These are phyloP conservation scores for Pythium aristosporum DNA, from an alignment of 352 stramenopile species.

Conservation along the genomic window DNA sequence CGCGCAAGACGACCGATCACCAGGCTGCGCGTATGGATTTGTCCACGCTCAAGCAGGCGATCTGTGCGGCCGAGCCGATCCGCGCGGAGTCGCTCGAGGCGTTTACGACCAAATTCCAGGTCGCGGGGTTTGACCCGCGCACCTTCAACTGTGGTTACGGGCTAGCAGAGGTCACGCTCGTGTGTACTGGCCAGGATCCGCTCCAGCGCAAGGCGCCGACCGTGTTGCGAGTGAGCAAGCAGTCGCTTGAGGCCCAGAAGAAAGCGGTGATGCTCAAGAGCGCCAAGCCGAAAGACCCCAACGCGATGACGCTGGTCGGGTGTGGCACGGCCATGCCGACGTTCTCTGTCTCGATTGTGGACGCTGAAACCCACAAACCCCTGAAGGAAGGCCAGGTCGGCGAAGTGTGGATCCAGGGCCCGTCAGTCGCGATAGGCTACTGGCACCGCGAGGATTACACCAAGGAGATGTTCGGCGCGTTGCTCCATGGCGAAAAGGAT, in stretches of 20 bases:
- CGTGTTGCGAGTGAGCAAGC: constrained; percentile 69
- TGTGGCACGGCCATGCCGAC: no score
- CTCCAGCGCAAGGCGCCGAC: constrained; percentile 49
- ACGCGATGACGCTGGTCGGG: constrained; percentile 57
- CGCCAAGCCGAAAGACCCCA: constrained; percentile 12
- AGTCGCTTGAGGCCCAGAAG: constrained; percentile 54
- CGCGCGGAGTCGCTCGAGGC: constrained; percentile 71
- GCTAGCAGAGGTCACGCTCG: constrained; percentile 76
- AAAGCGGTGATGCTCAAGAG: constrained; percentile 36
- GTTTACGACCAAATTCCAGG: constrained; percentile 67
- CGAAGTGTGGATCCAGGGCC: no score
- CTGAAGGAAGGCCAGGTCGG: no score
- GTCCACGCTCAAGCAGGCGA: constrained; percentile 66
- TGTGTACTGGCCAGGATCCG: constrained; percentile 71
- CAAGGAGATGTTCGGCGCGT: no score
- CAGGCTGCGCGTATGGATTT: constrained; percentile 65
- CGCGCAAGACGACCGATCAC: no score
- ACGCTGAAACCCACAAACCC: no score
- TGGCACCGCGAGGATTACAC: no score
- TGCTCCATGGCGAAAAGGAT: no score
- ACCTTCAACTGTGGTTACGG: constrained; percentile 84
- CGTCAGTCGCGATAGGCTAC: no score
- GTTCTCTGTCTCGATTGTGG: no score
- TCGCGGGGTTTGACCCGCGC: constrained; percentile 54
- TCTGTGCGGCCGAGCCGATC: constrained; percentile 82